These are phyloP conservation scores for Fagus sylvatica DNA, from an alignment of 306 rosid genomes.

Conservation along the genomic window DNA sequence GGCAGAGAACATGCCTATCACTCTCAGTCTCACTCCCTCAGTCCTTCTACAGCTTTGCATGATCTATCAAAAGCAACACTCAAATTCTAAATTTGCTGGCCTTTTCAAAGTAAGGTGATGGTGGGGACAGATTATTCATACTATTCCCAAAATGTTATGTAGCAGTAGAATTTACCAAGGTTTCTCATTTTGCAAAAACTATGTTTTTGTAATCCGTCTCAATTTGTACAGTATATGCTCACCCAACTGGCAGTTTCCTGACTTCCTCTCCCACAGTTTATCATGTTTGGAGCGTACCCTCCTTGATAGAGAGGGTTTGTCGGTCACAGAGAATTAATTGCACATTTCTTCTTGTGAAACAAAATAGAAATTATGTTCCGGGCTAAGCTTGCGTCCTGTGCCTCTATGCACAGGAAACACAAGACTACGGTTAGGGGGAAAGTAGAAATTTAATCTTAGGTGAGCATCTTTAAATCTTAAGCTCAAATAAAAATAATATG, in stretches of 20 bases:
- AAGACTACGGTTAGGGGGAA: no score
- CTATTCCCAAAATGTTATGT: neutral
- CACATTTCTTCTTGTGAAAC: neutral
- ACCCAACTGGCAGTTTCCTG: slow-evolving; percentile 1
- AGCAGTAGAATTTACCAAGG: neutral
- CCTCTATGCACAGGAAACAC: no score
- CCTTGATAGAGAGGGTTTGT: neutral
- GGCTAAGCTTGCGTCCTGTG: no score
- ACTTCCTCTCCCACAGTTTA: neutral
- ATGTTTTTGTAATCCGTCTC: neutral
- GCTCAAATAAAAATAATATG: no score
- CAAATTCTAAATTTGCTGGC: neutral
- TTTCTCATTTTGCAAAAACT: neutral
- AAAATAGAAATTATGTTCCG: neutral
- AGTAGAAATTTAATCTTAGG: no score
- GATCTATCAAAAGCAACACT: slow-evolving; percentile 7
- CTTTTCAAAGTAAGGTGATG: neutral
- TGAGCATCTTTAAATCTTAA: no score
- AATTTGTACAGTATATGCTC: neutral
- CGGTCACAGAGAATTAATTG: neutral
- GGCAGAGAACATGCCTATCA: slow-evolving; percentile 26
- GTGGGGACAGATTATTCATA: neutral
- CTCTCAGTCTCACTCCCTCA: neutral
- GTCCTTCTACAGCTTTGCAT: neutral
- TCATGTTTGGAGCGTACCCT: neutral